A percentile compares a stretch with the other conserved stretches of the same genome.
phyloP scores from a whole-genome alignment of 805 yeast species.

The Starmera caribaea region DNA sequence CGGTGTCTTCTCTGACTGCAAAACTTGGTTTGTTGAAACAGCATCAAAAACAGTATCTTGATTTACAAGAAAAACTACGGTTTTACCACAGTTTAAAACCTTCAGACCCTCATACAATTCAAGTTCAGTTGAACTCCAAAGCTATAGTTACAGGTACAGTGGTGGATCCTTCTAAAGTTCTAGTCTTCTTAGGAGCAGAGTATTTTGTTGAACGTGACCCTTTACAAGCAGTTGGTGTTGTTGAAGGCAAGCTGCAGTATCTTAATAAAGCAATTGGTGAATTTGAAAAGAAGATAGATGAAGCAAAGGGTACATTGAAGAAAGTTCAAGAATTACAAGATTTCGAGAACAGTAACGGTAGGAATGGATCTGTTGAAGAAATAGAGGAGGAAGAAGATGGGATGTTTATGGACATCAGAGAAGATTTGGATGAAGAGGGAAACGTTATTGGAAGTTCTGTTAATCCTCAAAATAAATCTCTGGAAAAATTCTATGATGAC shows the following conservation, averaged over 20 bases:
- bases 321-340: slow-evolving; percentile 20
- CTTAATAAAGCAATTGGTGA: slow-evolving; percentile 30
- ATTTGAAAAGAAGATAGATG: slow-evolving; percentile 28
- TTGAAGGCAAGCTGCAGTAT: slow-evolving; percentile 17
- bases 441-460: slow-evolving; percentile 43
- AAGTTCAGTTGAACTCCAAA: slow-evolving; percentile 11
- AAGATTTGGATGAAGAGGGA: slow-evolving; percentile 79
- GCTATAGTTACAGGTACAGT: slow-evolving; percentile 12
- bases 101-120: slow-evolving; percentile 5
- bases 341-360: slow-evolving; percentile 1
- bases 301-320: slow-evolving; percentile 24
- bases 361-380: not conserved
- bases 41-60: too few species aligned
- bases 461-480: slow-evolving; percentile 25
- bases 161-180: slow-evolving; percentile 12
- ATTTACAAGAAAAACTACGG: too few species aligned
- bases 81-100: too few species aligned
- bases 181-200: slow-evolving; percentile 30
- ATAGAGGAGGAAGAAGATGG: slow-evolving; percentile 28
- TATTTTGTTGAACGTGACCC: slow-evolving; percentile 27
- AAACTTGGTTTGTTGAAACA: too few species aligned
- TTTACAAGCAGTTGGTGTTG: slow-evolving; percentile 21
- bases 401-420: slow-evolving; percentile 76
- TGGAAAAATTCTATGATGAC: slow-evolving; percentile 14
- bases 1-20: too few species aligned